Evolutionary conservation across 2,329 filamentous ascomycete species (phyloP).

Genomic region (Alternaria solani): DNA sequence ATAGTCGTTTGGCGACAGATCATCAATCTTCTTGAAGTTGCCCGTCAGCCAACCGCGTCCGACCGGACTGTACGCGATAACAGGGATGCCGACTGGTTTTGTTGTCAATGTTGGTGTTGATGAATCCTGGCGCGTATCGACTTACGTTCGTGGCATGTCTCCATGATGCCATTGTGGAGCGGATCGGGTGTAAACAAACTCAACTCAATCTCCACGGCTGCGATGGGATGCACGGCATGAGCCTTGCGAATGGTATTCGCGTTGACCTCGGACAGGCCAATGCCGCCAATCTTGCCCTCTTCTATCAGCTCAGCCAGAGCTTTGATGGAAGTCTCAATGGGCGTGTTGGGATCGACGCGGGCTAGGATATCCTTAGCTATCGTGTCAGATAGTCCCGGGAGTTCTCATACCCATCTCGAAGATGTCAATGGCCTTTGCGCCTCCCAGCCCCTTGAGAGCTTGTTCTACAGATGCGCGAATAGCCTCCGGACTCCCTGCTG

Average conservation of each 20-base stretch:
- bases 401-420: neutral
- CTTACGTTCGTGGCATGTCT: slow-evolving; percentile 52
- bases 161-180: slow-evolving; percentile 62
- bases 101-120: neutral
- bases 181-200: slow-evolving; percentile 63
- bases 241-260: slow-evolving; percentile 54
- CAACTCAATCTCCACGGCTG: slow-evolving; percentile 65
- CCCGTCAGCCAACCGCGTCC: slow-evolving; percentile 61
- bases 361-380: neutral
- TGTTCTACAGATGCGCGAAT: neutral
- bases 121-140: neutral
- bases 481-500: neutral
- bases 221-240: slow-evolving; percentile 60
- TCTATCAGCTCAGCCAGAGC: slow-evolving; percentile 32
- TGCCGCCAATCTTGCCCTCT: slow-evolving; percentile 49
- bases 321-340: slow-evolving; percentile 50
- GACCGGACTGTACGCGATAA: slow-evolving; percentile 71
- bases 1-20: slow-evolving; percentile 62
- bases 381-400: neutral
- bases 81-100: slow-evolving; percentile 62
- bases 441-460: neutral
- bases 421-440: neutral
- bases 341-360: slow-evolving; percentile 12
- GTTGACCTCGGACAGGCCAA: slow-evolving; percentile 51
- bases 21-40: slow-evolving; percentile 55